These are phyloP conservation scores for Beauveria brongniartii DNA, from an alignment of 2,329 filamentous ascomycete genomes.

Conservation along the genomic window DNA sequence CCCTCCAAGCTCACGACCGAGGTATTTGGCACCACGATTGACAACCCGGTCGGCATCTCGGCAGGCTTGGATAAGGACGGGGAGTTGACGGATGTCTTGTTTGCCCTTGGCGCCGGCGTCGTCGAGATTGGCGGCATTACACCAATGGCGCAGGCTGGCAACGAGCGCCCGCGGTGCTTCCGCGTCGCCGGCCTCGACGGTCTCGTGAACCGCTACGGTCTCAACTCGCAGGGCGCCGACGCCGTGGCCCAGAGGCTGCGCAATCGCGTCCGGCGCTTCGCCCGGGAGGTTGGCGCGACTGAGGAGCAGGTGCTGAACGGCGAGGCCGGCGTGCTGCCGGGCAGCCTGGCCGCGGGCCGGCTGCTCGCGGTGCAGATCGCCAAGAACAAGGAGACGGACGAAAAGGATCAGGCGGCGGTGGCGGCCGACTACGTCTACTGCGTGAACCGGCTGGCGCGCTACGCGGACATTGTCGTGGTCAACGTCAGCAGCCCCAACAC, in stretches of 20 bases:
- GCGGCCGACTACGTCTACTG: conserved; percentile 81
- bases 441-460: conserved; percentile 71
- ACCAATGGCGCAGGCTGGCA: conserved; percentile 78
- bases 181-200: conserved; percentile 75
- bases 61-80: conserved; percentile 93
- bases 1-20: conserved; percentile 27
- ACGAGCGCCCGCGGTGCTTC: conserved; percentile 82
- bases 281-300: conserved; percentile 59
- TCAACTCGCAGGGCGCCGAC: conserved; percentile 88
- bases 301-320: conserved; percentile 72
- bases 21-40: conserved; percentile 69
- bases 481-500: conserved; percentile 98
- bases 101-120: conserved; percentile 75
- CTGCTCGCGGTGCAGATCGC: conserved; percentile 87
- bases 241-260: conserved; percentile 72
- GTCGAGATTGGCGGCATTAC: conserved; percentile 92
- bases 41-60: conserved; percentile 90
- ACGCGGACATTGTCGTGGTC: conserved; percentile 93
- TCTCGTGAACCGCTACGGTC: conserved; percentile 89
- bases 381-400: conserved; percentile 91
- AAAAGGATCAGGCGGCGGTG: conserved; percentile 75
- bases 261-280: conserved; percentile 70
- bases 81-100: conserved; percentile 76
- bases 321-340: conserved; percentile 67
- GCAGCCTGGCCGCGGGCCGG: conserved; percentile 68